A percentile compares a stretch with the other conserved stretches of the same genome.
These are phyloP conservation scores for Pulveroboletus sp. DNA, from an alignment of 768 basidiomycete species.

Conservation along the genomic window DNA sequence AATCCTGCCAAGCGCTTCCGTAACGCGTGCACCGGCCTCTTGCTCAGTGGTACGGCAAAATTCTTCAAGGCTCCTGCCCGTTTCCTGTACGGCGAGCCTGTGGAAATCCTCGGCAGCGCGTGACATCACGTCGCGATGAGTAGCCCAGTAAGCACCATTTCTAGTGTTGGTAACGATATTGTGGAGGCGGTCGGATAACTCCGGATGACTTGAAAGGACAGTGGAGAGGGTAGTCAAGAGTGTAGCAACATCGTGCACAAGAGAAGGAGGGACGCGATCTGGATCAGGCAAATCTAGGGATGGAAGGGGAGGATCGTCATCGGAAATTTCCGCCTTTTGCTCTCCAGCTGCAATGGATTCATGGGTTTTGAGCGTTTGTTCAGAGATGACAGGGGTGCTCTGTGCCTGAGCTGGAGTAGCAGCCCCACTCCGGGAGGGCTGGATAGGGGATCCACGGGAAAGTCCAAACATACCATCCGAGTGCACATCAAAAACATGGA, in stretches of 20 bases:
- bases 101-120: constrained; percentile 55
- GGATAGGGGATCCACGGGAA: constrained; percentile 14
- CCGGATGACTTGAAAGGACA: constrained; percentile 65
- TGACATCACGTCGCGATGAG: constrained; percentile 58
- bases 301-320: constrained; percentile 51
- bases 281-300: constrained; percentile 36
- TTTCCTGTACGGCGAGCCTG: constrained; percentile 40
- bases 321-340: constrained; percentile 11
- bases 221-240: constrained; percentile 55
- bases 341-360: constrained; percentile 8
- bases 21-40: constrained; percentile 61
- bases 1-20: constrained; percentile 59
- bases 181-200: constrained; percentile 64
- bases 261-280: constrained; percentile 36
- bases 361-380: constrained; percentile 20
- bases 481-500: constrained; percentile 54
- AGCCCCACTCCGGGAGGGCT: constrained; percentile 17
- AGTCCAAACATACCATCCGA: constrained; percentile 25
- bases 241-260: constrained; percentile 63
- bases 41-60: constrained; percentile 53
- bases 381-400: constrained; percentile 39
- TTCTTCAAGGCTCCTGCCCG: constrained; percentile 41
- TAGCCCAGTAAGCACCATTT: constrained; percentile 66
- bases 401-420: constrained; percentile 35
- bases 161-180: constrained; percentile 61